Percentiles rank a stretch among this genome's conserved stretches.
These are phyloP conservation scores for Talaromyces pinophilus DNA, from an alignment of 2,329 filamentous ascomycete genomes.

Conservation along the genomic window DNA sequence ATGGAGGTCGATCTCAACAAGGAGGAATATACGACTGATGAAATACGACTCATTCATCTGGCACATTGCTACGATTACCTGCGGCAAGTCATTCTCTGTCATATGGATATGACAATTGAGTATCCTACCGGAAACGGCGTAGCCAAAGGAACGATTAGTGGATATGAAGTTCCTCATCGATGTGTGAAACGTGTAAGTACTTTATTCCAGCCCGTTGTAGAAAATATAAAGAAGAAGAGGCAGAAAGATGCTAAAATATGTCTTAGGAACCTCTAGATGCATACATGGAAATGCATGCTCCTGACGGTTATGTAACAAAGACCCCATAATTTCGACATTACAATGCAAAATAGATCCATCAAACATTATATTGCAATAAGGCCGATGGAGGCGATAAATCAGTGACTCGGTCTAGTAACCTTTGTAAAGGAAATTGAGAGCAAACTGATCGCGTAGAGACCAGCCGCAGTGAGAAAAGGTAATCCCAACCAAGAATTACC, in stretches of 20 bases:
- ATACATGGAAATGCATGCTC: conserved; percentile 9
- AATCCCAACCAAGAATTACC: conserved; percentile 9
- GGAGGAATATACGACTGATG: conserved; percentile 1
- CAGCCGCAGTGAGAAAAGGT: conserved; percentile 5
- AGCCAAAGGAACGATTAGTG: background rate
- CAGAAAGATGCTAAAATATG: conserved; percentile 12
- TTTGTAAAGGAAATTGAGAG: conserved; percentile 11
- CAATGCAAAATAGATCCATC: conserved; percentile 3
- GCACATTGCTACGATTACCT: background rate
- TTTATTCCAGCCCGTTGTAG: background rate
- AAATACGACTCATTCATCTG: conserved; percentile 4
- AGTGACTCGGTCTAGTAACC: conserved; percentile 9
- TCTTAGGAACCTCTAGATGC: conserved; percentile 8
- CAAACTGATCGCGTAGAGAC: background rate
- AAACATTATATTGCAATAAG: conserved; percentile 13
- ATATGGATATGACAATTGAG: conserved; percentile 9
- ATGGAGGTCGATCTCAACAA: background rate
- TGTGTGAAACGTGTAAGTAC: conserved; percentile 1
- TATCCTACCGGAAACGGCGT: conserved; percentile 1
- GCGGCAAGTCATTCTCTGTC: conserved; percentile 2
- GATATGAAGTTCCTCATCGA: background rate
- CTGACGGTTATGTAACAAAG: conserved; percentile 8
- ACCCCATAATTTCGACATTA: conserved; percentile 6
- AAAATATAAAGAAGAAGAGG: conserved; percentile 4
- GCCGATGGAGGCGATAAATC: conserved; percentile 1